Evolutionary conservation across 2,329 filamentous ascomycete genomes (phyloP), one percentile per base, ranked within the genome.

Genomic region (Aspergillus quadricinctus): DNA sequence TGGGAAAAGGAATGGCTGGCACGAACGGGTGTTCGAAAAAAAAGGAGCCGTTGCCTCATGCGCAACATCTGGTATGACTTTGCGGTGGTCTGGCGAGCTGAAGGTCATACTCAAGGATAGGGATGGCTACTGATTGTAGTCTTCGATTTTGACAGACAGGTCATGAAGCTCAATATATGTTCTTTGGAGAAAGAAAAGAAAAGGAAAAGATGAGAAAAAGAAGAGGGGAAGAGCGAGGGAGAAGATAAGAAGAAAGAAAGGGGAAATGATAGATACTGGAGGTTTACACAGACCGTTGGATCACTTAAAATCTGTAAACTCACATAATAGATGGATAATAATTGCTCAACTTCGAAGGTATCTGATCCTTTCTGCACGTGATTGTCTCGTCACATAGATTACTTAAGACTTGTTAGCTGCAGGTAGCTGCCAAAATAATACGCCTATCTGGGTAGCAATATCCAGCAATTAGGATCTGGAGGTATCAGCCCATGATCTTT

Each of bases 61-160:
- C 61, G 65, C 61, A 70, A 66, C 71, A 74, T 74, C 31, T 70
- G 66, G 64, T 60, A 64, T 40, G 50, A 57, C 61, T 58, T 56
- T 50, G 55, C 31, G 45, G 28, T 50, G 40, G 19, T 50, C 50
- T 52, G 11, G 55, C 51, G 25, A 57, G 29, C 21, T 52, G 35
- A 46, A 46, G 21, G 29, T 28, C 57, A 58, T 58, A 55, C 52
- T 55, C 49, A 48, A 48, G 28, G 21, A 19, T 19, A 11, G 23
- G 23, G 27, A 35, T 19, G 41, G 21, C 41, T 11, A 14, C 23
- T 35, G 6, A 17, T 19, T 35, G 27, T 19, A 37, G 11, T 37
- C 25, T 23, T 19, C 19, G n/a, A 45, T 45, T 45, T 45, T 17
- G 31, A 37, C 14, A 37, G 31, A 37, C 7, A 37, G 14, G 31